phyloP scores from a whole-genome alignment of 1,139 yeast species.

The Candida neerlandica region DNA sequence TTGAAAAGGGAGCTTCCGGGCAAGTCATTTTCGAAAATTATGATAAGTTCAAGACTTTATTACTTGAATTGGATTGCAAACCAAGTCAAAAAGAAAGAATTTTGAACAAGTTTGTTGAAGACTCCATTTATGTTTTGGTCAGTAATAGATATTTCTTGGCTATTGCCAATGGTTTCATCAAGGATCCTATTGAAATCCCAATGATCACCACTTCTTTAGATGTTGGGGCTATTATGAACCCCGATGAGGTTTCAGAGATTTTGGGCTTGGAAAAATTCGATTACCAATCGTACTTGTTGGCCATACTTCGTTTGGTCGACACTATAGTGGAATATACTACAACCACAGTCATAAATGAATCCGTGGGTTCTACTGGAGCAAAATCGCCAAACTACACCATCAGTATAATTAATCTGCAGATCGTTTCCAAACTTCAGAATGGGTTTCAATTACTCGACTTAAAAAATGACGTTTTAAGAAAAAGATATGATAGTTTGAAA shows the following conservation, averaged over 20 bases:
- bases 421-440: slow-evolving; percentile 27
- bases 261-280: slow-evolving; percentile 20
- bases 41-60: slow-evolving; percentile 6
- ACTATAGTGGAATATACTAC: slow-evolving; percentile 33
- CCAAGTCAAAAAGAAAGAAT: slow-evolving; percentile 24
- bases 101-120: slow-evolving; percentile 24
- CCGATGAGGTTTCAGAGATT: slow-evolving; percentile 19
- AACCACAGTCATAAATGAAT: slow-evolving; percentile 27
- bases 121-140: slow-evolving; percentile 23
- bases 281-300: slow-evolving; percentile 26
- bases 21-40: slow-evolving; percentile 8
- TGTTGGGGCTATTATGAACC: slow-evolving; percentile 24
- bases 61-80: slow-evolving; percentile 18
- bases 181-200: slow-evolving; percentile 15
- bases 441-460: slow-evolving; percentile 36
- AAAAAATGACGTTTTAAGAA: slow-evolving; percentile 31
- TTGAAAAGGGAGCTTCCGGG: slow-evolving; percentile 7
- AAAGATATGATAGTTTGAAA: slow-evolving; percentile 34
- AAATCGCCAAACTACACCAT: slow-evolving; percentile 23
- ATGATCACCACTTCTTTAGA: slow-evolving; percentile 14
- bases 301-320: slow-evolving; percentile 27
- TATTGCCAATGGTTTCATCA: slow-evolving; percentile 16
- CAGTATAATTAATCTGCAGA: slow-evolving; percentile 26
- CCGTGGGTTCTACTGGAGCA: slow-evolving; percentile 18
- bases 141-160: slow-evolving; percentile 23